These are phyloP conservation scores for Ichthyophthirius multifiliis DNA, from an alignment of 169 alveolate genomes.

Conservation along the genomic window DNA sequence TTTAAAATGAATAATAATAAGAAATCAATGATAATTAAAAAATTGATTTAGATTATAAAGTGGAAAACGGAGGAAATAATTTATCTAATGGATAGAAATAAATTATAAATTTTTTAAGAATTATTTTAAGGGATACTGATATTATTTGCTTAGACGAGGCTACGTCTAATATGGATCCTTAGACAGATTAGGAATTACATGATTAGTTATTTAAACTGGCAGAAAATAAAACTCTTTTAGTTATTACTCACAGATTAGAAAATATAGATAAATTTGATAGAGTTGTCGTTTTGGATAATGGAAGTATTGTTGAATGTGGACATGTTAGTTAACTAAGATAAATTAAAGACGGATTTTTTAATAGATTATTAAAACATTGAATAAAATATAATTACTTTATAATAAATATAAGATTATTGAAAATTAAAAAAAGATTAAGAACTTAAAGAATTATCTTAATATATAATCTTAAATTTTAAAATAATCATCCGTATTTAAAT, in stretches of 20 bases:
- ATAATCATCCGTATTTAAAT: too few species aligned
- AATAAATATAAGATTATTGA: too few species aligned
- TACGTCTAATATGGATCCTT: slow-evolving; percentile 57
- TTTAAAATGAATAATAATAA: too few species aligned
- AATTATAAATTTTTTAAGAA: slow-evolving; percentile 56
- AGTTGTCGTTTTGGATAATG: slow-evolving; percentile 50
- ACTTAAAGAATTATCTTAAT: too few species aligned
- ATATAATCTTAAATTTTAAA: too few species aligned
- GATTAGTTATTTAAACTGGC: slow-evolving; percentile 31
- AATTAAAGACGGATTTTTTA: slow-evolving; percentile 41
- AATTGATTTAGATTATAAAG: slow-evolving; percentile 27
- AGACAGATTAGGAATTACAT: slow-evolving; percentile 55
- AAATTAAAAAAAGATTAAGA: too few species aligned
- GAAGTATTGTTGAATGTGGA: slow-evolving; percentile 50
- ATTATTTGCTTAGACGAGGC: slow-evolving; percentile 66
- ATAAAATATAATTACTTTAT: background rate
- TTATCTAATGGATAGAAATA: slow-evolving; percentile 60
- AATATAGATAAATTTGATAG: slow-evolving; percentile 51
- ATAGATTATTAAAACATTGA: background rate
- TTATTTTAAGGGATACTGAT: slow-evolving; percentile 41
- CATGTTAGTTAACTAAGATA: slow-evolving; percentile 32
- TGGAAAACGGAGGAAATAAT: slow-evolving; percentile 26
- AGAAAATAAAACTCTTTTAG: slow-evolving; percentile 44
- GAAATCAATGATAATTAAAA: slow-evolving; percentile 25
- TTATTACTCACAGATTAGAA: slow-evolving; percentile 60